Percentiles rank a stretch among this genome's conserved stretches.
These are phyloP conservation scores for Capsicum pubescens DNA, from an alignment of 257 asterid genomes.

Conservation along the genomic window DNA sequence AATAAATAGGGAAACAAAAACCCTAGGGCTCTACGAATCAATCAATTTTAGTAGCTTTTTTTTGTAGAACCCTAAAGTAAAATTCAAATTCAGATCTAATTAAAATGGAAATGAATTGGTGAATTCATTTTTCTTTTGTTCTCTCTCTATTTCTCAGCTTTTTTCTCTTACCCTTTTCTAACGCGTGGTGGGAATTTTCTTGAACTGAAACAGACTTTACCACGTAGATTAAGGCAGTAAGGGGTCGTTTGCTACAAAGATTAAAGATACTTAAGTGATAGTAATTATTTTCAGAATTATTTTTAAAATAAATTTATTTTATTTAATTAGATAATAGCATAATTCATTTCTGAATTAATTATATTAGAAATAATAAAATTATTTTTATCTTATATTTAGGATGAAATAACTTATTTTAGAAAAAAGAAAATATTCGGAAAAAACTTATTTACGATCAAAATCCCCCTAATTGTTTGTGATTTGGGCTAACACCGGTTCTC, in stretches of 20 bases:
- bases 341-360: no score
- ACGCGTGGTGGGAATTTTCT: slow-evolving; percentile 23
- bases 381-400: no score
- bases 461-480: background rate
- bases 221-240: background rate
- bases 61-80: slow-evolving; percentile 22
- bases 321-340: no score
- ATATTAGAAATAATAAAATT: no score
- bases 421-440: no score
- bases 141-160: background rate
- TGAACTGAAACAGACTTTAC: background rate
- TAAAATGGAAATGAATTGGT: background rate
- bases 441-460: no score
- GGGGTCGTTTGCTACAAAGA: no score
- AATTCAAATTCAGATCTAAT: slow-evolving; percentile 17
- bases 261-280: no score
- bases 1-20: background rate
- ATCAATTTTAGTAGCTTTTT: background rate
- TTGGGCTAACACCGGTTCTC: background rate
- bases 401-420: no score
- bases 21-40: slow-evolving; percentile 19
- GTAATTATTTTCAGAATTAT: no score
- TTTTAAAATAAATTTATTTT: no score
- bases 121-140: slow-evolving; percentile 18
- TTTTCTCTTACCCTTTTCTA: background rate